These are phyloP conservation scores for Fraxinus floribunda DNA, from an alignment of 305 asterid species.

Conservation along the genomic window DNA sequence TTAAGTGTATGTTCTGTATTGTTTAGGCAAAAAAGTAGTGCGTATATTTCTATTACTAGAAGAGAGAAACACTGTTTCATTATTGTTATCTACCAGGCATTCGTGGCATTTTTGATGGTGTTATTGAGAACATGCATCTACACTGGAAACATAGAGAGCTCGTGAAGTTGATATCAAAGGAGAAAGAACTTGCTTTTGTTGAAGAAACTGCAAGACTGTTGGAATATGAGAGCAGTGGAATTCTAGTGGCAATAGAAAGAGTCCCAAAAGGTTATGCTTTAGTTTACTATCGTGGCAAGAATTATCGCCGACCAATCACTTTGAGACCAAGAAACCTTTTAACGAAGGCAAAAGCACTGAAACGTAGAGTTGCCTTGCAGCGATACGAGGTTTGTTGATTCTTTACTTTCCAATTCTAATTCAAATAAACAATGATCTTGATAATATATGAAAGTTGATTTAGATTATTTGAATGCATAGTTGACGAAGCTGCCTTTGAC, in stretches of 20 bases:
- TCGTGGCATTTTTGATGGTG: constrained; percentile 98
- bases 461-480: constrained; percentile 1
- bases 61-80: constrained; percentile 22
- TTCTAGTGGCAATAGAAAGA: constrained; percentile 76
- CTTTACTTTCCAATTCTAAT: constrained; percentile 21
- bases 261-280: constrained; percentile 86
- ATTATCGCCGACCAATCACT: constrained; percentile 76
- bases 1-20: neutral
- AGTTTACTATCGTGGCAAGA: constrained; percentile 95
- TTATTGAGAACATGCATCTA: constrained; percentile 97
- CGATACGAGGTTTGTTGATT: constrained; percentile 73
- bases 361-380: constrained; percentile 94
- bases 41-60: neutral
- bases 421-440: constrained; percentile 10
- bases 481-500: constrained; percentile 19
- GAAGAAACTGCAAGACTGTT: constrained; percentile 93
- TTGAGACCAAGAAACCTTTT: constrained; percentile 96
- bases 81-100: constrained; percentile 55
- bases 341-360: constrained; percentile 95
- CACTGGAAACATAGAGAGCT: constrained; percentile 99
- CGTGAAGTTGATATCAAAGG: constrained; percentile 90
- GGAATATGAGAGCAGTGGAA: constrained; percentile 98
- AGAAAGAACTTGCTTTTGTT: constrained; percentile 70
- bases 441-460: neutral
- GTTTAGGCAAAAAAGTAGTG: neutral